Percentiles rank a stretch among this genome's conserved stretches.
These are phyloP conservation scores for Boletus barrowsii DNA, from an alignment of 768 basidiomycete species.

Conservation along the genomic window DNA sequence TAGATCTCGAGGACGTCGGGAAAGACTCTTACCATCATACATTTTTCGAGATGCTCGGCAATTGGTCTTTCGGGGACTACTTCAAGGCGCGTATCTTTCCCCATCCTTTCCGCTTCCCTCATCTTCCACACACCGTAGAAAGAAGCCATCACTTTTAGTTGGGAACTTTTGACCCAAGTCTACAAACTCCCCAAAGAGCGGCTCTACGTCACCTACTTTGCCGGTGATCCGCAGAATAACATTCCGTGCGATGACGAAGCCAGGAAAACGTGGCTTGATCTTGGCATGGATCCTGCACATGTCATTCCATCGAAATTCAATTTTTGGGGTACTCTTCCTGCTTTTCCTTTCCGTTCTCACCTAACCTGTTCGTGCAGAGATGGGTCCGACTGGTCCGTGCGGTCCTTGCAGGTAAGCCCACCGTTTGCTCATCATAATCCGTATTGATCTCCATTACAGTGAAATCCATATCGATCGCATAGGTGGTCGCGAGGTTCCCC, in stretches of 20 bases:
- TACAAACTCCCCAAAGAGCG: slow-evolving; percentile 87
- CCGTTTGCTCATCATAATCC: not conserved
- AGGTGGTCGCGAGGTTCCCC: slow-evolving; percentile 92
- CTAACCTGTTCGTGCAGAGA: slow-evolving; percentile 55
- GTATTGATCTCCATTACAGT: slow-evolving; percentile 37
- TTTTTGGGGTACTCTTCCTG: slow-evolving; percentile 83
- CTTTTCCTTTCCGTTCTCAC: not conserved
- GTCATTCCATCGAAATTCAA: slow-evolving; percentile 96
- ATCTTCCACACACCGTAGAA: slow-evolving; percentile 46
- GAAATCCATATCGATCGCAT: slow-evolving; percentile 98
- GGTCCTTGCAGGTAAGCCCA: slow-evolving; percentile 81
- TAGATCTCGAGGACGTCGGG: slow-evolving; percentile 98
- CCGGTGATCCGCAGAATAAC: slow-evolving; percentile 83
- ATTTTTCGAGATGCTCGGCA: slow-evolving; percentile 99
- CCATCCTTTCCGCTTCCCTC: not conserved
- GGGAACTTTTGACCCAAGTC: slow-evolving; percentile 89
- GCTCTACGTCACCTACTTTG: slow-evolving; percentile 97
- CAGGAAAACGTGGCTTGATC: slow-evolving; percentile 80
- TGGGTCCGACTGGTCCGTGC: slow-evolving; percentile 98
- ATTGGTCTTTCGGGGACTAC: slow-evolving; percentile 99
- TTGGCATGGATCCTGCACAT: slow-evolving; percentile 85
- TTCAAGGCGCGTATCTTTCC: slow-evolving; percentile 72
- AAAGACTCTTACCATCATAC: slow-evolving; percentile 98
- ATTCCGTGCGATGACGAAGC: slow-evolving; percentile 89
- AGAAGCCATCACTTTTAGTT: slow-evolving; percentile 91